Conservation (phyloP, 2,329 filamentous ascomycete genomes). For the Epichloe festucae region DNA sequence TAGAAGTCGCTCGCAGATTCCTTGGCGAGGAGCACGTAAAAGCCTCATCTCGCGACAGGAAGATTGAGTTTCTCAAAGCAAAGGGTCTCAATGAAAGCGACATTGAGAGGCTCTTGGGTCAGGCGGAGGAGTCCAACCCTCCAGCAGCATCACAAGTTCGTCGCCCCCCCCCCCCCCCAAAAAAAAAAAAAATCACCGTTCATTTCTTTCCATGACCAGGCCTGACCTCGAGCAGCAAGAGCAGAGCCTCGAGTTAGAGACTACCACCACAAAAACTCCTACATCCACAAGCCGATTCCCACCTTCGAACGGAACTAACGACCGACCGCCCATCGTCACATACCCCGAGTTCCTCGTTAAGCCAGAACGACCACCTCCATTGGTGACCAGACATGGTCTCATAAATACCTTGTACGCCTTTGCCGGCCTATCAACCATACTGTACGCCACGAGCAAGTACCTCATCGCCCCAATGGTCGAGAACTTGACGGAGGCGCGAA, state of each 20-base stretch:
- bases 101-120: slow-evolving; percentile 51
- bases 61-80: slow-evolving; percentile 60
- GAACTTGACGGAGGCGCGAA: slow-evolving; percentile 36
- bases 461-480: slow-evolving; percentile 51
- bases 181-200: not conserved
- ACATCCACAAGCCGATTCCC: slow-evolving; percentile 8
- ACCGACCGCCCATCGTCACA: slow-evolving; percentile 49
- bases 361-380: slow-evolving; percentile 39
- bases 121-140: slow-evolving; percentile 8
- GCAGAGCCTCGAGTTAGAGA: not conserved
- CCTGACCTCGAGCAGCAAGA: not conserved
- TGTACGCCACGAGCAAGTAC: slow-evolving; percentile 61
- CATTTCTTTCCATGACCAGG: not conserved
- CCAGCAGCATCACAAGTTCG: slow-evolving; percentile 9
- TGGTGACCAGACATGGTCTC: slow-evolving; percentile 48
- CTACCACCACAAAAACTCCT: not conserved
- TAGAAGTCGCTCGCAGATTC: slow-evolving; percentile 61
- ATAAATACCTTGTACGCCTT: slow-evolving; percentile 47
- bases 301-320: slow-evolving; percentile 20
- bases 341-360: slow-evolving; percentile 58
- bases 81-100: slow-evolving; percentile 60
- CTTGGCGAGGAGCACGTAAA: slow-evolving; percentile 62
- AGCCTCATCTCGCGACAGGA: slow-evolving; percentile 55
- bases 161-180: not conserved
- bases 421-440: slow-evolving; percentile 42